Evolutionary conservation across 75 land plant genomes (phyloP).

Genomic region (Sequoiadendron giganteum): DNA sequence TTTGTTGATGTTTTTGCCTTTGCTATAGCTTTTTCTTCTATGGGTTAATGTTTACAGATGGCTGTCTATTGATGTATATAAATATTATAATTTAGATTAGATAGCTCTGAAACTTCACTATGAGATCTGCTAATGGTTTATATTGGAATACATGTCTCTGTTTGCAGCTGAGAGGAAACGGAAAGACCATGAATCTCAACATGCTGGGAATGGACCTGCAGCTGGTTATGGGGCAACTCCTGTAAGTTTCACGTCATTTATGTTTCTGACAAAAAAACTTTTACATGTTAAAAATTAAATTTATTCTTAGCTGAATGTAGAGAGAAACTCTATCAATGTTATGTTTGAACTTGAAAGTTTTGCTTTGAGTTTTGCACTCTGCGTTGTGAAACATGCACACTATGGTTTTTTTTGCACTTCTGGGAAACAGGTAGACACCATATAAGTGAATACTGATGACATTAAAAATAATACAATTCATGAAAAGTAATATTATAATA

Average conservation of each 20-base stretch:
- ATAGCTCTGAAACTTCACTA: neutral
- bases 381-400: neutral
- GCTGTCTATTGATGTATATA: neutral
- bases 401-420: neutral
- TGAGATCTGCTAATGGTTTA: neutral
- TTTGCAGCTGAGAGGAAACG: constrained; percentile 5
- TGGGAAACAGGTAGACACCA: neutral
- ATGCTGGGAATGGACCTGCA: constrained; percentile 13
- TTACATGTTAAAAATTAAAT: neutral
- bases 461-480: neutral
- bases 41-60: neutral
- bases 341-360: neutral
- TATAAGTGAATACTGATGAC: neutral
- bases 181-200: constrained; percentile 10
- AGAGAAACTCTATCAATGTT: neutral
- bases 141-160: neutral
- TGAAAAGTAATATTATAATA: neutral
- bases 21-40: neutral
- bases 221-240: constrained; percentile 7
- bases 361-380: neutral
- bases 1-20: neutral
- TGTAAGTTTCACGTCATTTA: constrained; percentile 8
- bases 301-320: neutral
- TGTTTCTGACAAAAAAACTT: neutral
- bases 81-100: neutral